phyloP scores from a whole-genome alignment of 176 grass and related monocot species.

The Panicum miliaceum region DNA sequence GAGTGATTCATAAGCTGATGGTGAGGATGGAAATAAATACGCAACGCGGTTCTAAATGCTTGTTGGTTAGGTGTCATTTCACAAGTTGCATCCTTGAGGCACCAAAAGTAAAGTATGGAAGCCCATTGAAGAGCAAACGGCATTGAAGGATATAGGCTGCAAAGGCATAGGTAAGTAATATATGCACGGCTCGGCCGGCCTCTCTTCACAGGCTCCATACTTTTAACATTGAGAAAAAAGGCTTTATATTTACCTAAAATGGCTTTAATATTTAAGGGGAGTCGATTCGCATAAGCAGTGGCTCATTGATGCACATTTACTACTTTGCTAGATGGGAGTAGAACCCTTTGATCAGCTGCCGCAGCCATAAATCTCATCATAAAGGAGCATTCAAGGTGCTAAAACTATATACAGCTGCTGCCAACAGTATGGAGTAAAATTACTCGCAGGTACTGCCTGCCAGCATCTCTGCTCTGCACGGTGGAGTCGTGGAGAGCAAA shows the following conservation, averaged over 20 bases:
- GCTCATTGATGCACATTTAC: constrained; percentile 58
- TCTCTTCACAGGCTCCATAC: constrained; percentile 31
- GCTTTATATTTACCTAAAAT: constrained; percentile 54
- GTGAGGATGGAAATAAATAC: constrained; percentile 47
- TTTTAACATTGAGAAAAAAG: constrained; percentile 29
- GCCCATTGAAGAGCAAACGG: constrained; percentile 44
- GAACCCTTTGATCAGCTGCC: constrained; percentile 44
- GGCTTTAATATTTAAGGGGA: constrained; percentile 40
- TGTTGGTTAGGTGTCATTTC: constrained; percentile 58
- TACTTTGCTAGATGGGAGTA: constrained; percentile 38
- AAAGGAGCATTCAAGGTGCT: constrained; percentile 60
- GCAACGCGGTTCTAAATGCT: constrained; percentile 42
- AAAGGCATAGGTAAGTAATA: constrained; percentile 11
- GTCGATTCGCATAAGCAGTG: constrained; percentile 41
- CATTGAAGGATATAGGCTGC: constrained; percentile 51
- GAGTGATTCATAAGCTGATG: background rate
- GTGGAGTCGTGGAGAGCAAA: constrained; percentile 16
- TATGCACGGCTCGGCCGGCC: constrained; percentile 17
- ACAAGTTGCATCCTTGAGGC: constrained; percentile 43
- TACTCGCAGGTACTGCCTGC: constrained; percentile 36
- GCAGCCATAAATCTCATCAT: constrained; percentile 48
- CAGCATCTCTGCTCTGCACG: constrained; percentile 13
- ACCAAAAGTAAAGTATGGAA: constrained; percentile 40
- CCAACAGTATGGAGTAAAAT: constrained; percentile 46
- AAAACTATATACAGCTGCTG: constrained; percentile 49